phyloP scores from a whole-genome alignment of 768 basidiomycete genomes.

The Tricholoma furcatifolium region DNA sequence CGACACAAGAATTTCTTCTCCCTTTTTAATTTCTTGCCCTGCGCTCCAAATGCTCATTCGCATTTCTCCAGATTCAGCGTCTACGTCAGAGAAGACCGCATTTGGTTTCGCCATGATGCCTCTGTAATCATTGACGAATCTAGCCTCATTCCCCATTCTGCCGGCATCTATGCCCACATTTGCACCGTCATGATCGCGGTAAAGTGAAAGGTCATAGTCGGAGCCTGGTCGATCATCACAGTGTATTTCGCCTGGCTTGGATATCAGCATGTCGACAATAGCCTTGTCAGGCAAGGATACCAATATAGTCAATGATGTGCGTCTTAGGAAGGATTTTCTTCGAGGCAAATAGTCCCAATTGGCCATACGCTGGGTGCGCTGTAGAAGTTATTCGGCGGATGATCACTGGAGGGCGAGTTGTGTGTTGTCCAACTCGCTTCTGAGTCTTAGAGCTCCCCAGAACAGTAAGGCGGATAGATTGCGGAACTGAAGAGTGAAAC shows the following conservation, averaged over 20 bases:
- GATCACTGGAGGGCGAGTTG: slow-evolving; percentile 35
- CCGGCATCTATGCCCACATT: slow-evolving; percentile 80
- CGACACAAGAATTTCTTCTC: slow-evolving; percentile 83
- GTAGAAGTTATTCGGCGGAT: slow-evolving; percentile 57
- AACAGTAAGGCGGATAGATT: slow-evolving; percentile 38
- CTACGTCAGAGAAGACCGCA: slow-evolving; percentile 62
- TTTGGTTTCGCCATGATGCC: slow-evolving; percentile 72
- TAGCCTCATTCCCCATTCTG: slow-evolving; percentile 77
- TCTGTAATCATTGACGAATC: slow-evolving; percentile 91
- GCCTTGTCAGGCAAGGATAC: slow-evolving; percentile 20
- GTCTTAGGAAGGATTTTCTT: slow-evolving; percentile 66
- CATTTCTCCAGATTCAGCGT: slow-evolving; percentile 55
- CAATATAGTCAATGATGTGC: slow-evolving; percentile 76
- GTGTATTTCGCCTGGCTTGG: slow-evolving; percentile 69
- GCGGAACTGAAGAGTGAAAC: slow-evolving; percentile 60
- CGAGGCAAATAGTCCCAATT: slow-evolving; percentile 77
- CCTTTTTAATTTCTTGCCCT: slow-evolving; percentile 61
- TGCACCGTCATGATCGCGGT: slow-evolving; percentile 51
- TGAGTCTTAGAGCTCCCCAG: slow-evolving; percentile 15
- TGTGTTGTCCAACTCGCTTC: not conserved
- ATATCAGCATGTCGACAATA: slow-evolving; percentile 5
- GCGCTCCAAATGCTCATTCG: slow-evolving; percentile 77
- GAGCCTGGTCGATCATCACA: slow-evolving; percentile 68
- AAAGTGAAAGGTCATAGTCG: slow-evolving; percentile 89
- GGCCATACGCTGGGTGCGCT: slow-evolving; percentile 76